Conservation (phyloP, 768 basidiomycete genomes). For the Pisolithus microcarpus region DNA sequence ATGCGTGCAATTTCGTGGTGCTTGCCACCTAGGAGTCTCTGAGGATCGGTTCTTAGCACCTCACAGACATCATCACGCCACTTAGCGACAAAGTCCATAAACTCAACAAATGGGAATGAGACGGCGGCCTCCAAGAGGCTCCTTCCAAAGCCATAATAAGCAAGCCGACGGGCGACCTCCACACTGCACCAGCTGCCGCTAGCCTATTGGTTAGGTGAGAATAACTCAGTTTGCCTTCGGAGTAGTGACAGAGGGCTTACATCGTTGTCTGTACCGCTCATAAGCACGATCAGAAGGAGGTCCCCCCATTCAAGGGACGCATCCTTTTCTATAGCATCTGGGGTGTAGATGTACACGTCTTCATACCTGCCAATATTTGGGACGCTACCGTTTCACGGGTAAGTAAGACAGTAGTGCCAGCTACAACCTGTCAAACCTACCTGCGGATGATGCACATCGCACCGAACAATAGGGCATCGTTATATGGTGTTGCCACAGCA, state of each 20-base stretch:
- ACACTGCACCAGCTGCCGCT: not conserved
- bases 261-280: too few species aligned
- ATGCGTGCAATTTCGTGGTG: not conserved
- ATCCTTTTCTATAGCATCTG: too few species aligned
- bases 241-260: too few species aligned
- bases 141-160: not conserved
- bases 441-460: not conserved
- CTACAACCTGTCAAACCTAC: not conserved
- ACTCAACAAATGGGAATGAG: not conserved
- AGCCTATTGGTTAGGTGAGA: too few species aligned
- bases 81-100: not conserved
- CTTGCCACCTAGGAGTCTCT: not conserved
- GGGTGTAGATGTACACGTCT: too few species aligned
- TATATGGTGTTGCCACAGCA: not conserved
- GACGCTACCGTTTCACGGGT: too few species aligned
- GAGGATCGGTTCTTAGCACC: not conserved
- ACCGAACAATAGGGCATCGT: conserved; percentile 3
- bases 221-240: too few species aligned
- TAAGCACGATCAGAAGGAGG: too few species aligned
- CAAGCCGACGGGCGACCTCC: not conserved
- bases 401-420: too few species aligned
- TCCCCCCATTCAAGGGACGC: too few species aligned
- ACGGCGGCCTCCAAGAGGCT: not conserved
- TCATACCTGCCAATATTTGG: too few species aligned
- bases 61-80: not conserved